phyloP scores from a whole-genome alignment of 2,329 filamentous ascomycete genomes.

The Colletotrichum lindemuthianum region DNA sequence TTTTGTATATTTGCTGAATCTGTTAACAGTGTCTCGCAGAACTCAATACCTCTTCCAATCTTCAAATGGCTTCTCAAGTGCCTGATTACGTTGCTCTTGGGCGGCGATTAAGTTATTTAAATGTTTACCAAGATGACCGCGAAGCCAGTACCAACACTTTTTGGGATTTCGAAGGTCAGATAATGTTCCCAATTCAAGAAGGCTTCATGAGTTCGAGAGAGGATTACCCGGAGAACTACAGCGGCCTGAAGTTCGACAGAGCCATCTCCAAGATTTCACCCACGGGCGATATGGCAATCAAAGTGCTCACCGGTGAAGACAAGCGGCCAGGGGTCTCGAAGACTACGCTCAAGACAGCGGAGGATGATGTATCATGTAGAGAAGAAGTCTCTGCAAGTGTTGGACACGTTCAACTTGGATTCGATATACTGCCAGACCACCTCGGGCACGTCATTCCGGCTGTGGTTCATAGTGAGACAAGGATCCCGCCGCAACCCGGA shows the following conservation, averaged over 20 bases:
- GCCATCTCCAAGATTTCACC: neutral
- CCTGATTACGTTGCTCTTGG: neutral
- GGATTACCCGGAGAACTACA: neutral
- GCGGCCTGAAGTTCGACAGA: conserved; percentile 3
- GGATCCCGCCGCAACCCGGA: too few species aligned
- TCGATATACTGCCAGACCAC: neutral
- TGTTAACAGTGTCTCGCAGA: too few species aligned
- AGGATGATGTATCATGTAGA: conserved; percentile 11
- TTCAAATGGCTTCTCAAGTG: too few species aligned
- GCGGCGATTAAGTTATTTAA: neutral
- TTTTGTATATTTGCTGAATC: too few species aligned
- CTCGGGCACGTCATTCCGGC: neutral
- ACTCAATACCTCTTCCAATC: too few species aligned
- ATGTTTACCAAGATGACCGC: conserved; percentile 3
- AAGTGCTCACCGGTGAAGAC: conserved; percentile 5
- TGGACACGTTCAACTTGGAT: neutral
- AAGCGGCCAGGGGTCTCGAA: neutral
- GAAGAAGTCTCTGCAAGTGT: neutral
- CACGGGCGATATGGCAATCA: neutral
- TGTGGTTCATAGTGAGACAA: neutral
- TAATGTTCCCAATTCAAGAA: conserved; percentile 2
- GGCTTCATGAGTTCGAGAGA: neutral
- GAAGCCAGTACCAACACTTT: conserved; percentile 1
- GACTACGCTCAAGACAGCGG: neutral
- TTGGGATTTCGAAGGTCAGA: conserved; percentile 6